Evolutionary conservation across 352 stramenopile genomes (phyloP).

Genomic region (Phytopythium kandeliae): DNA sequence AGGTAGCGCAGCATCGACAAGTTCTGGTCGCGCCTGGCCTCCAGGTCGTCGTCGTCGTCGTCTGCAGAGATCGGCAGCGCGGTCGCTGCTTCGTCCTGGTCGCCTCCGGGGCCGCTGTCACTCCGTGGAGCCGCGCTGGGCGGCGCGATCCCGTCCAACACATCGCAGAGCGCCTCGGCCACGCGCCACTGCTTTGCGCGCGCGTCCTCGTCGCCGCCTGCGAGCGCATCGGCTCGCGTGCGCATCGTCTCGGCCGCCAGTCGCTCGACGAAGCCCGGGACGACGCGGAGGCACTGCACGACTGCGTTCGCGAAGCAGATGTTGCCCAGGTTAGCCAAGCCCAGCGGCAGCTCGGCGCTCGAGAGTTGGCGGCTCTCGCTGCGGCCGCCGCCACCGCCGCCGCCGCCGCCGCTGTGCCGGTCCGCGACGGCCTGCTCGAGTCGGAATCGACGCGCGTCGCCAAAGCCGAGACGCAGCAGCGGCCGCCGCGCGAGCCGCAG

Average conservation of each 20-base stretch:
- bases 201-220: not conserved
- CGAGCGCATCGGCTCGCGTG: not conserved
- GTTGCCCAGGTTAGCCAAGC: conserved; percentile 65
- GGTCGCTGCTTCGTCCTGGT: not conserved
- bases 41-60: not conserved
- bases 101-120: not conserved
- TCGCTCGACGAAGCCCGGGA: conserved; percentile 35
- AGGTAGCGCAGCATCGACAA: conserved; percentile 18
- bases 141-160: conserved; percentile 10
- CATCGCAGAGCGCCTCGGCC: conserved; percentile 8
- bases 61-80: too few species aligned
- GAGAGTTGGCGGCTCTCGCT: conserved; percentile 6
- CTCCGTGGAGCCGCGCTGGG: too few species aligned
- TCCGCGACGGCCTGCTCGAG: conserved; percentile 11
- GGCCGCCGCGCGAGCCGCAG: conserved; percentile 19
- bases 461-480: conserved; percentile 31
- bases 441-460: not conserved
- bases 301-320: conserved; percentile 78
- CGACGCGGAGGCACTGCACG: conserved; percentile 47
- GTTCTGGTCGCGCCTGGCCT: conserved; percentile 2
- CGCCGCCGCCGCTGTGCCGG: conserved; percentile 1
- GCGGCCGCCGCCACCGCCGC: too few species aligned
- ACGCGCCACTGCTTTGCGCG: conserved; percentile 5
- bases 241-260: conserved; percentile 3
- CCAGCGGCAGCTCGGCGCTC: conserved; percentile 13